A percentile compares a stretch with the other conserved stretches of the same genome.
phyloP scores from a whole-genome alignment of 805 yeast species.

The Candida broadrunensis region DNA sequence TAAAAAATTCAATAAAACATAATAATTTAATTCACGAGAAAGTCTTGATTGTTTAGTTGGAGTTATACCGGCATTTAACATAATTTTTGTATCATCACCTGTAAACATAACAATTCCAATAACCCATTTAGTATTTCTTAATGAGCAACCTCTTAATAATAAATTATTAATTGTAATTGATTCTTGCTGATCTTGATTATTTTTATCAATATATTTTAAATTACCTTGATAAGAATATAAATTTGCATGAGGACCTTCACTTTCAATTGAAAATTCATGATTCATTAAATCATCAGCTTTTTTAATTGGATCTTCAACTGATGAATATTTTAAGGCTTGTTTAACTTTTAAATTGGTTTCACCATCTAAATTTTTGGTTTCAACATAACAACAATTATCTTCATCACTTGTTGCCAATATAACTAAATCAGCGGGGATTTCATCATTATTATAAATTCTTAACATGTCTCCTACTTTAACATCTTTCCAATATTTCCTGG shows the following conservation, averaged over 20 bases:
- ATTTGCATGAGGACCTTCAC: slow-evolving; percentile 83
- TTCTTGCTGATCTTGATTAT: slow-evolving; percentile 39
- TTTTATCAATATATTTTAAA: slow-evolving; percentile 24
- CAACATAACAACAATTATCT: slow-evolving; percentile 68
- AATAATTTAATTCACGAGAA: slow-evolving; percentile 66
- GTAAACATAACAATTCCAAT: slow-evolving; percentile 75
- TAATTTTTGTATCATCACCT: slow-evolving; percentile 76
- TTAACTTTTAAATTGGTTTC: slow-evolving; percentile 70
- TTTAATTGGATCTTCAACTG: slow-evolving; percentile 40
- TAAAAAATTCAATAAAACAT: slow-evolving; percentile 65
- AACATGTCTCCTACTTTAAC: slow-evolving; percentile 74
- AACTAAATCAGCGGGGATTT: slow-evolving; percentile 74
- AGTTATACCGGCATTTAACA: slow-evolving; percentile 76
- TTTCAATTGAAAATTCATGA: slow-evolving; percentile 64
- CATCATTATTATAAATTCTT: slow-evolving; percentile 66
- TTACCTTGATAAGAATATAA: slow-evolving; percentile 76
- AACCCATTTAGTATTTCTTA: slow-evolving; percentile 82
- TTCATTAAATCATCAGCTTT: slow-evolving; percentile 35
- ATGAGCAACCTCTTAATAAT: slow-evolving; percentile 70
- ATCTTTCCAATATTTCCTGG: slow-evolving; percentile 58
- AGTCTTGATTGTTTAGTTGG: slow-evolving; percentile 77
- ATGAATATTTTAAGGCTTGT: slow-evolving; percentile 65
- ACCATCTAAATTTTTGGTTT: slow-evolving; percentile 42
- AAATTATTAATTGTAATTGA: slow-evolving; percentile 68
- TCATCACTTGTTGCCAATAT: slow-evolving; percentile 66